phyloP scores from a whole-genome alignment of 2,329 filamentous ascomycete species.

The Colletotrichum lupini region DNA sequence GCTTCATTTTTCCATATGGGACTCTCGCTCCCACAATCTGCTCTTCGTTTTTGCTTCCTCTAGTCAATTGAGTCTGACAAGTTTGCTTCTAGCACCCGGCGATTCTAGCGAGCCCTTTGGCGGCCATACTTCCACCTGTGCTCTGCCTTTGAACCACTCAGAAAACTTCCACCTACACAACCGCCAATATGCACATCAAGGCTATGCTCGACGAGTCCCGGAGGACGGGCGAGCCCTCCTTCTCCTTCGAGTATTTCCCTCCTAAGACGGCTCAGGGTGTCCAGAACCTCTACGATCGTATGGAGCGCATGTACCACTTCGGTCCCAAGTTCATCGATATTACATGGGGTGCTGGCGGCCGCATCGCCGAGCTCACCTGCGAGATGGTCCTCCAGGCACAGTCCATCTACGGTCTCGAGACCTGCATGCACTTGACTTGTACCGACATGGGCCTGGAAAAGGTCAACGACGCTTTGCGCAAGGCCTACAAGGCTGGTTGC shows the following conservation, averaged over 20 bases:
- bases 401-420: constrained; percentile 94
- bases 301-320: constrained; percentile 97
- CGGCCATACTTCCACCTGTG: constrained; percentile 3
- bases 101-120: constrained; percentile 14
- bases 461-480: constrained; percentile 87
- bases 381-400: constrained; percentile 98
- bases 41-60: not conserved
- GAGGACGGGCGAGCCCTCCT: constrained; percentile 82
- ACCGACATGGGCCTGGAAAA: constrained; percentile 97
- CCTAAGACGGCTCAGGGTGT: constrained; percentile 98
- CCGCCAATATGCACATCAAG: constrained; percentile 86
- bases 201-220: constrained; percentile 89
- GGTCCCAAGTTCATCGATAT: constrained; percentile 98
- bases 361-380: constrained; percentile 89
- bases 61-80: constrained; percentile 26
- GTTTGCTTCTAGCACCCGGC: constrained; percentile 9
- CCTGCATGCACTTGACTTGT: constrained; percentile 98
- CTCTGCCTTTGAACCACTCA: not conserved
- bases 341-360: constrained; percentile 96
- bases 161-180: not conserved
- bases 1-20: not conserved
- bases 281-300: constrained; percentile 98
- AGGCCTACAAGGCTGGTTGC: constrained; percentile 94
- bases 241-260: constrained; percentile 99
- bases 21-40: not conserved